Evolutionary conservation across 306 rosid species (phyloP).

Genomic region (Vachellia collinsii): DNA sequence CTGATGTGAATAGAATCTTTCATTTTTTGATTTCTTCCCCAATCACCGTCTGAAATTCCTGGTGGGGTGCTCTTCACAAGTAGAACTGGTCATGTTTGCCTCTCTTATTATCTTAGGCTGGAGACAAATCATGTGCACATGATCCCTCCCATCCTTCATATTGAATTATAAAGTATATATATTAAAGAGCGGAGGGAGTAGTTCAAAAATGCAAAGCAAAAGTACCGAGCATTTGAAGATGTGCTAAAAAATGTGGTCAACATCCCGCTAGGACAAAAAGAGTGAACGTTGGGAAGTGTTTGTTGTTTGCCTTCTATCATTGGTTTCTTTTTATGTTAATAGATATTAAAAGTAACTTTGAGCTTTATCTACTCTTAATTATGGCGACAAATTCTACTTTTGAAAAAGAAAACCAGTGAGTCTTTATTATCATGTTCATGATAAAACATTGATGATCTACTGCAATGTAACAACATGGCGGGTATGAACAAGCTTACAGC

Average conservation of each 20-base stretch:
- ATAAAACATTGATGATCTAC: neutral
- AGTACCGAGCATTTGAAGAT: neutral
- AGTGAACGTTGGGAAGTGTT: slow-evolving; percentile 14
- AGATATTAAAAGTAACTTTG: neutral
- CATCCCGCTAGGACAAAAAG: neutral
- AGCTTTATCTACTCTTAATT: neutral
- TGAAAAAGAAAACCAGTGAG: neutral
- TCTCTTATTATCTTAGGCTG: neutral
- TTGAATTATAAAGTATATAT: no score
- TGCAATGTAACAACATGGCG: neutral
- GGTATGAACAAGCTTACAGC: neutral
- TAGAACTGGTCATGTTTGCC: neutral
- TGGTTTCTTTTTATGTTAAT: neutral
- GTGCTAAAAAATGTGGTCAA: neutral
- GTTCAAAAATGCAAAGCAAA: neutral
- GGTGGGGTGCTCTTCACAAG: neutral
- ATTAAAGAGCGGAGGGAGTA: no score
- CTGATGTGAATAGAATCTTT: neutral
- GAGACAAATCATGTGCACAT: neutral
- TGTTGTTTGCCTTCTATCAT: neutral
- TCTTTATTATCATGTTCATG: neutral
- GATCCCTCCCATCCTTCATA: no score
- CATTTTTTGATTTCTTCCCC: slow-evolving; percentile 8
- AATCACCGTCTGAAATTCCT: slow-evolving; percentile 1
- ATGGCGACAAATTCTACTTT: slow-evolving; percentile 3